A percentile compares a stretch with the other conserved stretches of the same genome.
Conservation (phyloP, 129 eudicot genomes). For the Flaveria bidentis region DNA sequence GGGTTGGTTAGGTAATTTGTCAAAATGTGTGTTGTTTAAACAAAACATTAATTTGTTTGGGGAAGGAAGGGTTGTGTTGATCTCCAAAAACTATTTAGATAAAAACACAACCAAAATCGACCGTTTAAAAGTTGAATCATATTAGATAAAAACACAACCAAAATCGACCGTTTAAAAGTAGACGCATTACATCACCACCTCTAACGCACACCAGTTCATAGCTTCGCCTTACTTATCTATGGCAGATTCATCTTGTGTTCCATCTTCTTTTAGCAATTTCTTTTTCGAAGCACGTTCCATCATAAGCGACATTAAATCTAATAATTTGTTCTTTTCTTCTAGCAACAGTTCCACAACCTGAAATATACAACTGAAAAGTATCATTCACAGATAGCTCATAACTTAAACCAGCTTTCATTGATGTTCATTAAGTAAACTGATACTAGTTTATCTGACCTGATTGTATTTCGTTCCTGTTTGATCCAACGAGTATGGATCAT, state of each 20-base stretch:
- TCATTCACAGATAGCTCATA: neutral
- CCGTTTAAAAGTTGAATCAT: neutral
- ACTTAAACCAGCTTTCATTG: neutral
- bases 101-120: neutral
- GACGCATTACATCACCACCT: neutral
- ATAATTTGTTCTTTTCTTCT: conserved; percentile 24
- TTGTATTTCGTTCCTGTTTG: conserved; percentile 22
- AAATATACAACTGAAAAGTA: neutral
- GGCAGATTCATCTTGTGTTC: conserved; percentile 1
- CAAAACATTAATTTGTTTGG: too few relatives aligned
- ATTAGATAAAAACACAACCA: neutral
- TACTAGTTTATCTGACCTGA: conserved; percentile 11
- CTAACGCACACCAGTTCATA: neutral
- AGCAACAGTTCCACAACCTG: conserved; percentile 26
- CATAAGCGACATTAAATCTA: neutral
- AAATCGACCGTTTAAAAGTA: neutral
- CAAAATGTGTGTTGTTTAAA: too few relatives aligned
- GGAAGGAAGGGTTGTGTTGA: neutral
- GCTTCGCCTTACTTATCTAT: conserved; percentile 8
- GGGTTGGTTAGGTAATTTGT: neutral
- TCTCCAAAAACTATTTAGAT: neutral
- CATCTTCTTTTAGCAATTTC: neutral
- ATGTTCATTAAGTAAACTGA: neutral
- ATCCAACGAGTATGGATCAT: conserved; percentile 33
- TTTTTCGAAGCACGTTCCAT: conserved; percentile 7